A percentile compares a stretch with the other conserved stretches of the same genome.
These are phyloP conservation scores for Hypericum androsaemum DNA, from an alignment of 345 rosid genomes.

Conservation along the genomic window DNA sequence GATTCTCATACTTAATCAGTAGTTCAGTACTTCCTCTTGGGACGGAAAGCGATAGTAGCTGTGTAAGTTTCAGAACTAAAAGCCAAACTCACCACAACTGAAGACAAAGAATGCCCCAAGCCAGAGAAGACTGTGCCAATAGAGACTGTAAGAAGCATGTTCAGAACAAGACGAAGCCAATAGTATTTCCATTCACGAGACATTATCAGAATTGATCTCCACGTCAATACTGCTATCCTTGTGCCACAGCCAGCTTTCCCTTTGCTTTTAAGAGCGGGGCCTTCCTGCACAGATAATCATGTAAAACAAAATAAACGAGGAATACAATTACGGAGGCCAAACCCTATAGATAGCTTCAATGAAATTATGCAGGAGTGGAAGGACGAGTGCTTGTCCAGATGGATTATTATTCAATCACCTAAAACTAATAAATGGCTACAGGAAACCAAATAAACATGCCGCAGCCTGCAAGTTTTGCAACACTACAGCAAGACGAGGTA, in stretches of 20 bases:
- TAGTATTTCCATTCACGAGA: neutral
- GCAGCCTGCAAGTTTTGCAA: no score
- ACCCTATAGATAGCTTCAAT: no score
- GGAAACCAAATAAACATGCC: no score
- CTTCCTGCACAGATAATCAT: slow-evolving; percentile 48
- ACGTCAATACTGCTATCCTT: slow-evolving; percentile 80
- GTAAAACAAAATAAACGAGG: slow-evolving; percentile 2
- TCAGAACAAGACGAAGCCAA: slow-evolving; percentile 79
- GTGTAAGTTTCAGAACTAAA: no score
- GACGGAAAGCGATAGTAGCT: no score
- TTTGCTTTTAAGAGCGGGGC: slow-evolving; percentile 84
- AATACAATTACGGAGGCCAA: no score
- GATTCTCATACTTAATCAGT: no score
- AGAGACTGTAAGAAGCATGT: slow-evolving; percentile 66
- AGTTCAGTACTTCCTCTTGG: no score
- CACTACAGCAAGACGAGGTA: neutral
- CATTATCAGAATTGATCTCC: slow-evolving; percentile 55
- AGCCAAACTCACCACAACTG: slow-evolving; percentile 65
- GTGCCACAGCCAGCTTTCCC: slow-evolving; percentile 74
- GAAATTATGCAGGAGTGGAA: no score
- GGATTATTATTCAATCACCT: no score
- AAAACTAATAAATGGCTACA: no score
- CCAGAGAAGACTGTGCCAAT: slow-evolving; percentile 83
- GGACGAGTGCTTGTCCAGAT: no score
- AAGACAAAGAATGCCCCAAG: slow-evolving; percentile 85